Conservation (phyloP, 2,329 filamentous ascomycete species). For the Cercospora zeae-maydis region DNA sequence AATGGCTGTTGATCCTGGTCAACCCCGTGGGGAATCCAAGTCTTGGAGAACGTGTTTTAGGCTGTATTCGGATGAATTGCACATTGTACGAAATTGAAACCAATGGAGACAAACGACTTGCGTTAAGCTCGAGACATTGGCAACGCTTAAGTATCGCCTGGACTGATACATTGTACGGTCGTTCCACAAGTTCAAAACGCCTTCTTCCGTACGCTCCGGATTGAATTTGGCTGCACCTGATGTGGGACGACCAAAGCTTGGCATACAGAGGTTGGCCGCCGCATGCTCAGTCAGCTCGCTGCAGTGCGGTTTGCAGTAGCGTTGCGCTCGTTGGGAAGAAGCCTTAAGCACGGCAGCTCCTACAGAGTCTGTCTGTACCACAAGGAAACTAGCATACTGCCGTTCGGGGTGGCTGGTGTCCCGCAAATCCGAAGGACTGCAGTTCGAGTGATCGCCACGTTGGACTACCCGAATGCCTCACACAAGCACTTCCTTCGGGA, state of each 20-base stretch:
- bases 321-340: not conserved
- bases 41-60: not conserved
- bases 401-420: too few species aligned
- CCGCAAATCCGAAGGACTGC: not conserved
- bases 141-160: not conserved
- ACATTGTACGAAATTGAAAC: not conserved
- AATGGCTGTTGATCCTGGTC: constrained; percentile 1
- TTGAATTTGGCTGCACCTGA: not conserved
- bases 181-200: not conserved
- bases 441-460: not conserved
- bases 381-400: too few species aligned
- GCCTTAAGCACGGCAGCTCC: not conserved
- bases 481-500: not conserved
- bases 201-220: not conserved
- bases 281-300: not conserved
- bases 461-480: not conserved
- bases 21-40: not conserved
- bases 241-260: not conserved
- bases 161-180: not conserved
- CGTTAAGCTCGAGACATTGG: not conserved
- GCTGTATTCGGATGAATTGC: not conserved
- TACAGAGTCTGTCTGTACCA: too few species aligned
- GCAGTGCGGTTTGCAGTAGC: not conserved
- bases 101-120: not conserved
- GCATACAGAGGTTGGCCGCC: not conserved